A percentile compares a stretch with the other conserved stretches of the same genome.
Conservation (phyloP, 129 eudicot species). For the Flaveria bidentis region DNA sequence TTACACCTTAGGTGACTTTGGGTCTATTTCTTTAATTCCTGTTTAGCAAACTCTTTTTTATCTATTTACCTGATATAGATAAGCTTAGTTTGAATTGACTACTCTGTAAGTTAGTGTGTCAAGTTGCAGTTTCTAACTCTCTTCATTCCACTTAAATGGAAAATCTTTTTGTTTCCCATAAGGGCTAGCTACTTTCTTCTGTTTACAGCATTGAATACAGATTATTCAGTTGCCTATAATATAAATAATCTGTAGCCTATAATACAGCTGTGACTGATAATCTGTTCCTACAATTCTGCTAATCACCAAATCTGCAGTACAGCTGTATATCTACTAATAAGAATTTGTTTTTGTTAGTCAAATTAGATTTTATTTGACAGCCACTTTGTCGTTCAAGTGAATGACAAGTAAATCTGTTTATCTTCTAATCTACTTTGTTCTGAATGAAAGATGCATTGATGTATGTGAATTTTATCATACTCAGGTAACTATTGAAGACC, state of each 20-base stretch:
- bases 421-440: not conserved
- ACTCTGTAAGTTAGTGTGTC: not conserved
- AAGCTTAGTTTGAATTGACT: not conserved
- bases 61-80: not conserved
- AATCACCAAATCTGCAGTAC: too few species aligned
- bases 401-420: conserved; percentile 4
- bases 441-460: not conserved
- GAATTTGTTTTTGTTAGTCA: too few species aligned
- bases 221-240: too few species aligned
- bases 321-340: too few species aligned
- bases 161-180: not conserved
- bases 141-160: not conserved
- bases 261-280: too few species aligned
- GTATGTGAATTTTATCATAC: not conserved
- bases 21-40: not conserved
- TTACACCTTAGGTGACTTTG: not conserved
- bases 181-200: not conserved
- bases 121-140: not conserved
- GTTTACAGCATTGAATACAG: too few species aligned
- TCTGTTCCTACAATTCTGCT: too few species aligned
- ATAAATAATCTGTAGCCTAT: too few species aligned
- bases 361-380: not conserved
- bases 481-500: conserved; percentile 97
- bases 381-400: not conserved
- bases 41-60: not conserved